phyloP scores from a whole-genome alignment of 2,329 filamentous ascomycete genomes.

The Meredithiella fracta region DNA sequence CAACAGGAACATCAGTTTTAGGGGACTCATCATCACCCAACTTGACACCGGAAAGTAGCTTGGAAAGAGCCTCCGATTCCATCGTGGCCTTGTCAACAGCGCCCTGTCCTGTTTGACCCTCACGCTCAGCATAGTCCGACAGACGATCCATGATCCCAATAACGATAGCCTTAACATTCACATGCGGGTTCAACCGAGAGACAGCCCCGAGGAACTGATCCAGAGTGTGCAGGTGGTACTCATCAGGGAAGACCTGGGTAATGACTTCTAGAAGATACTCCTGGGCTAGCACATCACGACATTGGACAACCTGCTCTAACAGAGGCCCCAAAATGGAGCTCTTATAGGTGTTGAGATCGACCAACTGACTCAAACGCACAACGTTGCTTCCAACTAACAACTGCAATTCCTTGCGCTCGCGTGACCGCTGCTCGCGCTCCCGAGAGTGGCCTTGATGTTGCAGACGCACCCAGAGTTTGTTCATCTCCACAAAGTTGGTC shows the following conservation, averaged over 20 bases:
- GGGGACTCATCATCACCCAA: constrained; percentile 39
- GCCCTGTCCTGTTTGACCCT: constrained; percentile 52
- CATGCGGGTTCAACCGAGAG: constrained; percentile 81
- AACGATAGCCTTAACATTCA: constrained; percentile 95
- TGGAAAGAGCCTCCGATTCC: constrained; percentile 59
- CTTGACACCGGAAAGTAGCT: constrained; percentile 61
- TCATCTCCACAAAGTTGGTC: constrained; percentile 99
- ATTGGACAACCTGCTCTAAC: constrained; percentile 93
- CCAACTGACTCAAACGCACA: constrained; percentile 83
- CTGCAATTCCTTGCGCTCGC: constrained; percentile 89
- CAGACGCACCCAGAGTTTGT: constrained; percentile 94
- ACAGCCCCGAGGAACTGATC: constrained; percentile 91
- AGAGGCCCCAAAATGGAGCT: constrained; percentile 74
- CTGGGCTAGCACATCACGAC: constrained; percentile 87
- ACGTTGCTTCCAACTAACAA: constrained; percentile 92
- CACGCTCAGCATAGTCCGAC: constrained; percentile 84
- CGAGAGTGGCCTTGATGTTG: constrained; percentile 96
- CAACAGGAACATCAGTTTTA: constrained; percentile 14
- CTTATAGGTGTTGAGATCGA: constrained; percentile 90
- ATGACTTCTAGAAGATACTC: constrained; percentile 97
- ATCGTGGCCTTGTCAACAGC: constrained; percentile 59
- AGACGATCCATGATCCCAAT: constrained; percentile 95
- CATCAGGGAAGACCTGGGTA: constrained; percentile 96
- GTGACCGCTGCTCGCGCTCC: constrained; percentile 81
- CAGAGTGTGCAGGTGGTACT: constrained; percentile 92